A percentile compares a stretch with the other conserved stretches of the same genome.
phyloP scores from a whole-genome alignment of 495 filamentous ascomycete species.

The Podospora appendiculata region DNA sequence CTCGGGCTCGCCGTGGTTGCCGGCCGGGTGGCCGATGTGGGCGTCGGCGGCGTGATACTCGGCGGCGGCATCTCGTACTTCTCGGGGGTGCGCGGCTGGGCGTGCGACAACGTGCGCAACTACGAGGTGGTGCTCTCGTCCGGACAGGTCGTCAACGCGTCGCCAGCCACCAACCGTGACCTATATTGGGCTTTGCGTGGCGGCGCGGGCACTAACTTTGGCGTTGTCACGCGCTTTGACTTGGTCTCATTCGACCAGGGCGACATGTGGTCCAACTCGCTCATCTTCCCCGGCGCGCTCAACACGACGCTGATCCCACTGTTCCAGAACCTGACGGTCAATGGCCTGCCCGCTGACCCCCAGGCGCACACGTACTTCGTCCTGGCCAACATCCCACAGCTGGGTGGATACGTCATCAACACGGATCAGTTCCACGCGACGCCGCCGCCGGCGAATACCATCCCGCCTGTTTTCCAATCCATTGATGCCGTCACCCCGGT shows the following conservation, averaged over 20 bases:
- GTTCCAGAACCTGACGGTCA: conserved; percentile 15
- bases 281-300: conserved; percentile 8
- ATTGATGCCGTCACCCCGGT: background rate
- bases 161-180: conserved; percentile 31
- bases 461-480: conserved; percentile 10
- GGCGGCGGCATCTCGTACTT: conserved; percentile 47
- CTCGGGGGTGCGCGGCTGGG: conserved; percentile 16
- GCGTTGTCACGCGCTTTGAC: conserved; percentile 40
- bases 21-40: conserved; percentile 47
- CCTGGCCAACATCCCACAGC: background rate
- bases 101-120: conserved; percentile 33
- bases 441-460: background rate
- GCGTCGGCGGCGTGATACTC: conserved; percentile 51
- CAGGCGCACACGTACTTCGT: conserved; percentile 17
- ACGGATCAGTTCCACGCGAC: conserved; percentile 15
- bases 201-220: conserved; percentile 50
- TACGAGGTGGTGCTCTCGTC: conserved; percentile 44
- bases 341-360: conserved; percentile 10
- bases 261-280: conserved; percentile 13
- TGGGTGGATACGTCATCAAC: conserved; percentile 9
- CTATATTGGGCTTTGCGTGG: conserved; percentile 53
- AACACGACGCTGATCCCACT: conserved; percentile 16
- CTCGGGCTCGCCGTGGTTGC: conserved; percentile 43
- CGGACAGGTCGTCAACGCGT: conserved; percentile 38
- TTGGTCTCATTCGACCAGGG: conserved; percentile 19